Percentiles rank a stretch among this genome's conserved stretches.
Conservation (phyloP, 1,284 basidiomycete genomes). For the Taiwanofungus camphoratus region DNA sequence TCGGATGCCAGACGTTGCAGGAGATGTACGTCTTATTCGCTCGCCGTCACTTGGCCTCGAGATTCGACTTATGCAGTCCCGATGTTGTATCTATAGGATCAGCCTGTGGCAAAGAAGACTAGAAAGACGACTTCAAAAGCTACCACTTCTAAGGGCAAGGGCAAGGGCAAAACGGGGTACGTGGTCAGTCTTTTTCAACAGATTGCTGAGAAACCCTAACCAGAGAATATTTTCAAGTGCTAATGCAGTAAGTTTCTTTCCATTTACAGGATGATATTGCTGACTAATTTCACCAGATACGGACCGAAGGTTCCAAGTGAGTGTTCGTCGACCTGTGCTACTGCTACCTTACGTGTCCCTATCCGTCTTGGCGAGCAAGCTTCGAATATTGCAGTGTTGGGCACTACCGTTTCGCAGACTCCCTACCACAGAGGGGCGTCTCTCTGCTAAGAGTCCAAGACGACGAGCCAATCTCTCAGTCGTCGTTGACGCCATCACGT, state of each 20-base stretch:
- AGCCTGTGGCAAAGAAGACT: slow-evolving; percentile 16
- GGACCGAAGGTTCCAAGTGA: slow-evolving; percentile 5
- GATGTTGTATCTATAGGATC: slow-evolving; percentile 5
- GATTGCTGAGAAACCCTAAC: slow-evolving; percentile 13
- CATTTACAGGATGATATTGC: slow-evolving; percentile 9
- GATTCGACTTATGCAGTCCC: too few species aligned
- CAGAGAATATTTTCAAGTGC: slow-evolving; percentile 10
- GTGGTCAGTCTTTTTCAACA: neutral
- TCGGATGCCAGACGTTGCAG: neutral
- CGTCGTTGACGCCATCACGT: too few species aligned
- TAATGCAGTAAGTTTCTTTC: slow-evolving; percentile 15
- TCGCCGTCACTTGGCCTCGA: too few species aligned
- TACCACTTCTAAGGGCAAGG: slow-evolving; percentile 20
- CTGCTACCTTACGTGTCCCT: slow-evolving; percentile 2
- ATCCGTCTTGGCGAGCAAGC: slow-evolving; percentile 2
- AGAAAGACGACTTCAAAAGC: slow-evolving; percentile 22
- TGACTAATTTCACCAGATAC: slow-evolving; percentile 19
- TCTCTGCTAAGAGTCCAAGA: too few species aligned
- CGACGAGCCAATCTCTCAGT: too few species aligned
- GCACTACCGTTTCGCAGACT: neutral
- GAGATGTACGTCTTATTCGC: neutral
- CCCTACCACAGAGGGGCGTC: too few species aligned
- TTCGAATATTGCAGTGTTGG: neutral
- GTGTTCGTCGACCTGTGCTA: neutral
- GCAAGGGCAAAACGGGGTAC: slow-evolving; percentile 5